phyloP scores from a whole-genome alignment of 345 rosid species.

The Pelargonium nanum region DNA sequence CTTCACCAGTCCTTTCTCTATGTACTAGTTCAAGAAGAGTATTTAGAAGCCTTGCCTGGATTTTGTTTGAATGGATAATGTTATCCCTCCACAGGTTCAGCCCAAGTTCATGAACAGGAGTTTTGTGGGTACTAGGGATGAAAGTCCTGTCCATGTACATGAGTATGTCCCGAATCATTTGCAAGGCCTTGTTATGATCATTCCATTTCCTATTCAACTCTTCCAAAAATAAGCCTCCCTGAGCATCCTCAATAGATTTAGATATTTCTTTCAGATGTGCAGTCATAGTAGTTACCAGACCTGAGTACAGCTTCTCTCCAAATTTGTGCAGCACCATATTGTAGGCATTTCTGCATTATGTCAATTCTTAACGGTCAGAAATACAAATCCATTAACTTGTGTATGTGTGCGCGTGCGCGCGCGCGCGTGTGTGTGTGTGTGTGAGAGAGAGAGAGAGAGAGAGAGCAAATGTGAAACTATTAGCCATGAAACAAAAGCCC shows the following conservation, averaged over 20 bases:
- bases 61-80: slow-evolving; percentile 60
- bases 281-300: slow-evolving; percentile 82
- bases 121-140: slow-evolving; percentile 62
- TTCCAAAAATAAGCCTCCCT: slow-evolving; percentile 81
- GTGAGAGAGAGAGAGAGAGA: too few relatives aligned
- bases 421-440: too few relatives aligned
- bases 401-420: too few relatives aligned
- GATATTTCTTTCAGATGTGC: slow-evolving; percentile 74
- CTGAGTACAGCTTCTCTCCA: slow-evolving; percentile 79
- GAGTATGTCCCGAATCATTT: slow-evolving; percentile 93
- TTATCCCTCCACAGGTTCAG: slow-evolving; percentile 88
- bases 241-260: slow-evolving; percentile 74
- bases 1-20: slow-evolving; percentile 81
- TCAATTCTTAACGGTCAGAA: not conserved
- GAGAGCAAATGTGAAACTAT: not conserved
- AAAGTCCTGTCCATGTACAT: slow-evolving; percentile 98
- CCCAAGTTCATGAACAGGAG: slow-evolving; percentile 92
- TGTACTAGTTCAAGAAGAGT: slow-evolving; percentile 80
- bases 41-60: slow-evolving; percentile 58
- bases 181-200: slow-evolving; percentile 93
- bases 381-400: not conserved
- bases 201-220: slow-evolving; percentile 96
- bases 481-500: not conserved
- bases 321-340: slow-evolving; percentile 97
- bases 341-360: slow-evolving; percentile 73